Base-by-base conservation (phyloP, 106 monocot species). In the Dendrobium huoshanense region DNA sequence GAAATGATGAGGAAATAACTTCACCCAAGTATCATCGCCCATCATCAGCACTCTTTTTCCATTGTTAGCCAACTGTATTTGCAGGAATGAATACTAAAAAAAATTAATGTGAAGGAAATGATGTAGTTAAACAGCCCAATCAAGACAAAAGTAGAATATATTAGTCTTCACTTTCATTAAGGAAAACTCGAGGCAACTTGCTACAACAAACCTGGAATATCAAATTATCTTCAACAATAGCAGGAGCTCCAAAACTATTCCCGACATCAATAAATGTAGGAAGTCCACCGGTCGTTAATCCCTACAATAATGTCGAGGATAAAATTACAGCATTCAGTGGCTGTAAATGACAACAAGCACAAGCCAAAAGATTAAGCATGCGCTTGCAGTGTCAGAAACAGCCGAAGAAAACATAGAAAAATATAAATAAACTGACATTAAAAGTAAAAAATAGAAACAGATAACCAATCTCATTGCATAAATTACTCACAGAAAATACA, bases 231-330 rank as follows among this genome's bases (percentile, higher is more conserved):
- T 98, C 98, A 79, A 84, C 75, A 76, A 98, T 95, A 64, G 95
- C 94, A 65, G 95, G 98, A 85, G 98, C 98, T 74, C 95, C 98
- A 87, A 98, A 98, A 87, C 98, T 98, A 77, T 98, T 98, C 16
- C 98, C 98, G 49, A 98, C 83, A 80, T 98, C 98, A 83, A 98
- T 95, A 88, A 98, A 95, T 44, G 98, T 98, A 45, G 98, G 98
- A 85, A 98, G 98, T n/a, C 94, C 95, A 37, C 98, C 98, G 22
- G 94, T 98, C 3, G 92, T 98, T 75, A 98, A 77, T 18, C 92
- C 98, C 94, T 98, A 79, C 49, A 58, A 48, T 4, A 41, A 40
- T 19, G 41, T 41, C 9, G 19, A 70, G 43, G 19, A 43, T 17
- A 43, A 43, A 44, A 41, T 20, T 44, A 44, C 7, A 74, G 15